Percentiles rank a stretch among this genome's conserved stretches.
phyloP scores from a whole-genome alignment of 2,329 filamentous ascomycete genomes.

The Mycosphaerella sp. region DNA sequence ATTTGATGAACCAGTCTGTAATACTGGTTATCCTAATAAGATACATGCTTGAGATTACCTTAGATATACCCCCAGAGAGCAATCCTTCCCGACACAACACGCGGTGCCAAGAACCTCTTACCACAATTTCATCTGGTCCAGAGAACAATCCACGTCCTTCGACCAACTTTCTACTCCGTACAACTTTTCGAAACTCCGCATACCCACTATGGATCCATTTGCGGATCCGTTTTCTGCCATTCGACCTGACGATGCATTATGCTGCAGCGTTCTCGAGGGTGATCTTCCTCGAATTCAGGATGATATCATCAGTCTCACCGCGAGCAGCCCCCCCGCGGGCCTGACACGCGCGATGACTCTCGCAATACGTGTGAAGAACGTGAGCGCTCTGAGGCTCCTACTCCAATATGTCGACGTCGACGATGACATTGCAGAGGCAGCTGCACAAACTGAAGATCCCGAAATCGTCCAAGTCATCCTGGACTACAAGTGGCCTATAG shows the following conservation, averaged over 20 bases:
- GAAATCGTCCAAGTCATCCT: slow-evolving; percentile 1
- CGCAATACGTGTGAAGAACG: neutral
- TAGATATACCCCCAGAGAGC: too few relatives aligned
- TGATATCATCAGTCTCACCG: neutral
- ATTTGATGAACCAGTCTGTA: slow-evolving; percentile 35
- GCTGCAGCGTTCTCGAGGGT: neutral
- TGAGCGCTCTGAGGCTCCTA: neutral
- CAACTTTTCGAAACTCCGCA: too few relatives aligned
- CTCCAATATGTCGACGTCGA: neutral
- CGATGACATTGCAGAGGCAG: slow-evolving; percentile 5
- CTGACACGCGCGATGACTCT: neutral
- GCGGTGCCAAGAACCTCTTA: neutral
- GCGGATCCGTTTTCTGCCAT: too few relatives aligned
- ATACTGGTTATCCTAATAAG: slow-evolving; percentile 31
- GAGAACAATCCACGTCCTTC: too few relatives aligned
- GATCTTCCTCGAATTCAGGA: neutral
- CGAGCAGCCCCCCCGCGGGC: neutral
- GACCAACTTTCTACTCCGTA: too few relatives aligned
- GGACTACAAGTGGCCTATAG: slow-evolving; percentile 1
- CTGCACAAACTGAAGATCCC: neutral
- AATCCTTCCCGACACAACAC: too few relatives aligned
- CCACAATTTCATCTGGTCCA: too few relatives aligned
- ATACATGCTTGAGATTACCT: slow-evolving; percentile 24
- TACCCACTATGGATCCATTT: too few relatives aligned
- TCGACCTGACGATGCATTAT: neutral